phyloP scores from a whole-genome alignment of 108 stramenopile genomes.

The Mayamaea pseudoterrestris region DNA sequence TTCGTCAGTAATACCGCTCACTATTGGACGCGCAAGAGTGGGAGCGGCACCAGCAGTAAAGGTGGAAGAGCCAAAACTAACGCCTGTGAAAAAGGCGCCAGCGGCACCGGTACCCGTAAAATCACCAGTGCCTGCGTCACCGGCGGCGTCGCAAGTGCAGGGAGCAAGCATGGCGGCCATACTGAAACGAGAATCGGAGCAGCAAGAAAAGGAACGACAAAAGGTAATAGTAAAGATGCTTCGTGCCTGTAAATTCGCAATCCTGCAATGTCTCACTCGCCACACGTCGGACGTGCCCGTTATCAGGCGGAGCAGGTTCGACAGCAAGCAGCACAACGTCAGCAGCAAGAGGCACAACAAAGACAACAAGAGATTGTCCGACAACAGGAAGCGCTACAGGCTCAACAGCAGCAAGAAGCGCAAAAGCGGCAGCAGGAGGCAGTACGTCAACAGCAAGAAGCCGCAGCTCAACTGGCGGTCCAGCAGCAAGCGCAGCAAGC shows the following conservation, averaged over 20 bases:
- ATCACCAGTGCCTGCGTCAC: slow-evolving; percentile 30
- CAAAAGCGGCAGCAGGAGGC: slow-evolving; percentile 40
- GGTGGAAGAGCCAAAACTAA: slow-evolving; percentile 9
- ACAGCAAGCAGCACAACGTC: slow-evolving; percentile 39
- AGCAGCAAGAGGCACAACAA: slow-evolving; percentile 59
- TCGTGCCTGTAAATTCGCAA: neutral
- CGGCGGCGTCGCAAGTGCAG: slow-evolving; percentile 27
- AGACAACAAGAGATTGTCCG: slow-evolving; percentile 34
- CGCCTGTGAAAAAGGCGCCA: slow-evolving; percentile 26
- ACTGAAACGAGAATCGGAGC: slow-evolving; percentile 77
- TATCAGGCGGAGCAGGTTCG: slow-evolving; percentile 20
- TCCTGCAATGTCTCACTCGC: neutral
- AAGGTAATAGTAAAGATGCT: slow-evolving; percentile 19
- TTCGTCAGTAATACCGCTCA: slow-evolving; percentile 68
- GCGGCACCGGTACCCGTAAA: slow-evolving; percentile 34
- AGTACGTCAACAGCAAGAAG: slow-evolving; percentile 49
- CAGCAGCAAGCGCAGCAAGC: slow-evolving; percentile 37
- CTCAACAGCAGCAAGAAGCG: slow-evolving; percentile 35
- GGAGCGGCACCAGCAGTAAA: slow-evolving; percentile 12
- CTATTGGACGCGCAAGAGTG: slow-evolving; percentile 78
- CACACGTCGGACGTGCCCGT: neutral
- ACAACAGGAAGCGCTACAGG: slow-evolving; percentile 40
- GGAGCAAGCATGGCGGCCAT: slow-evolving; percentile 84
- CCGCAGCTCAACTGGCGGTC: slow-evolving; percentile 33
- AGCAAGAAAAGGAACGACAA: slow-evolving; percentile 64